Conservation (phyloP, 2,329 filamentous ascomycete genomes). For the Corniculantispora saksenae region DNA sequence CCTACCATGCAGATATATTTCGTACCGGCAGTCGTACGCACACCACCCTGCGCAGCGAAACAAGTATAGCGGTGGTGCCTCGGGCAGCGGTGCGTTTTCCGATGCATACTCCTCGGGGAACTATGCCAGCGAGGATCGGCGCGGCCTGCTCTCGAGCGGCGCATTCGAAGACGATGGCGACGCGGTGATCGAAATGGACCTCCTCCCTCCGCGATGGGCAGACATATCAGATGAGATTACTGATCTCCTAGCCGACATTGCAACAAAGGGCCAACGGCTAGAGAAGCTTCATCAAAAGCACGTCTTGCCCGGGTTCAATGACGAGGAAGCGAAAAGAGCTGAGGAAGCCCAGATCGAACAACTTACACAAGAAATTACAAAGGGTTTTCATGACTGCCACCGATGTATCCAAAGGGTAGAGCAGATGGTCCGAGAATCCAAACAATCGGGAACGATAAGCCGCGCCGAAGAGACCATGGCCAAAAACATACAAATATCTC, state of each 20-base stretch:
- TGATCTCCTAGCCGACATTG: constrained; percentile 77
- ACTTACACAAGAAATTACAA: constrained; percentile 87
- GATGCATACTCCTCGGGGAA: constrained; percentile 56
- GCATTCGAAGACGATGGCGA: constrained; percentile 86
- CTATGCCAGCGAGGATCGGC: constrained; percentile 54
- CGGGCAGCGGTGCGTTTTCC: constrained; percentile 58
- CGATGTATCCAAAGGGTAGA: constrained; percentile 86
- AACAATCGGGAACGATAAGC: constrained; percentile 69
- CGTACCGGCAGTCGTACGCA: constrained; percentile 97
- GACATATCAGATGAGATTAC: constrained; percentile 93
- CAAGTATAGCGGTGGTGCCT: constrained; percentile 57
- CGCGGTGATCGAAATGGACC: constrained; percentile 96
- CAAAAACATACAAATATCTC: constrained; percentile 88
- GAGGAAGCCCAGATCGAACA: constrained; percentile 90
- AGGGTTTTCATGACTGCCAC: constrained; percentile 86
- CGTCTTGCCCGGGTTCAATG: constrained; percentile 92
- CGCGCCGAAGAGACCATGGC: constrained; percentile 93
- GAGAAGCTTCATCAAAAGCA: constrained; percentile 97
- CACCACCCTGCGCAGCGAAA: constrained; percentile 89
- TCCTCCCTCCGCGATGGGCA: constrained; percentile 91
- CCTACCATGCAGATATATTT: constrained; percentile 73
- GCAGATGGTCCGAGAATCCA: constrained; percentile 79
- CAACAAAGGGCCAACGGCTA: constrained; percentile 78
- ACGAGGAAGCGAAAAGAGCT: constrained; percentile 82
- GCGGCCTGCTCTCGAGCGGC: constrained; percentile 80